phyloP scores from a whole-genome alignment of 805 yeast species.

The Cyberlindnera subsufficiens region DNA sequence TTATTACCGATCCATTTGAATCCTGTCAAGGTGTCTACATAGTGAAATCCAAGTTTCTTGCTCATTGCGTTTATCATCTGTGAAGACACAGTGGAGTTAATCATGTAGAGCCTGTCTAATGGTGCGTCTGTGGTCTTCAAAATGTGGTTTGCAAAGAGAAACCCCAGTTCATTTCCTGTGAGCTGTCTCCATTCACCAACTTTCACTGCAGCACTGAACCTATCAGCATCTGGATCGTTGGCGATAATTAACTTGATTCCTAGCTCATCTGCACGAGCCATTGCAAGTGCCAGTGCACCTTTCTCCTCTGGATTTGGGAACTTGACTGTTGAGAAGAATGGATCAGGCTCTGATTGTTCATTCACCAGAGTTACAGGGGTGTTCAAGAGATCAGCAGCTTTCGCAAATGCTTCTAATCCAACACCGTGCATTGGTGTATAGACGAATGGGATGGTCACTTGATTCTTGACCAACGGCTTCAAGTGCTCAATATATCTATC shows the following conservation, averaged over 20 bases:
- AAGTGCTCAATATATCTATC: conserved; percentile 34
- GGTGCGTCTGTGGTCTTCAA: conserved; percentile 25
- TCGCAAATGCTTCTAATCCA: conserved; percentile 57
- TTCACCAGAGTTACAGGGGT: conserved; percentile 35
- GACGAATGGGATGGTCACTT: conserved; percentile 42
- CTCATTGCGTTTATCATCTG: conserved; percentile 75
- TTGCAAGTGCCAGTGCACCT: conserved; percentile 80
- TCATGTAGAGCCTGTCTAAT: conserved; percentile 40
- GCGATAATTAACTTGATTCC: conserved; percentile 61
- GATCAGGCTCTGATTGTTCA: conserved; percentile 73
- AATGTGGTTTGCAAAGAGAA: conserved; percentile 66
- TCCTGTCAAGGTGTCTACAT: conserved; percentile 85
- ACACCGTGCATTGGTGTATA: conserved; percentile 98
- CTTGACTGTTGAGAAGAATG: conserved; percentile 75
- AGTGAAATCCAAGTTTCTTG: conserved; percentile 48
- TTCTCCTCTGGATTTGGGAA: conserved; percentile 97
- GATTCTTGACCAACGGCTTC: conserved; percentile 27
- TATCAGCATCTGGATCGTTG: conserved; percentile 95
- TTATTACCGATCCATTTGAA: conserved; percentile 96
- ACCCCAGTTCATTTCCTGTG: conserved; percentile 89
- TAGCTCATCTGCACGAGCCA: conserved; percentile 46
- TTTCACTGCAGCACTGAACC: conserved; percentile 78
- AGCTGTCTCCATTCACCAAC: conserved; percentile 63
- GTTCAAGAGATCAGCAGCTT: conserved; percentile 29
- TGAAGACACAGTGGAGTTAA: conserved; percentile 91